Evolutionary conservation across 2,329 filamentous ascomycete species (phyloP).

Genomic region (Diaporthe sp.): DNA sequence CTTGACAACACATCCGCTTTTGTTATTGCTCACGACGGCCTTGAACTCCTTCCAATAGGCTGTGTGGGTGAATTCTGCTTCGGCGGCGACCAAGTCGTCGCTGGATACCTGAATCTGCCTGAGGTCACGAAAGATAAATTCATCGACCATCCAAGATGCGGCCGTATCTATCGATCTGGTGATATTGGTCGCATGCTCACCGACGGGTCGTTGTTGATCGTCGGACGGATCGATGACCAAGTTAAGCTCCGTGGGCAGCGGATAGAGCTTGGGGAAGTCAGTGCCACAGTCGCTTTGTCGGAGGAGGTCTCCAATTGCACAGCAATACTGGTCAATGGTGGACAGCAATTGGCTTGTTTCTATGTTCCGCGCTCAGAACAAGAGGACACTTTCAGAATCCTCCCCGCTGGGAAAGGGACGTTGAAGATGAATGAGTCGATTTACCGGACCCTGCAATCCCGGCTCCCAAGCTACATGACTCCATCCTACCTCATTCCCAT

Average conservation of each 20-base stretch:
- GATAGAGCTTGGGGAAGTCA: constrained; percentile 84
- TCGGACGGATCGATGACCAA: constrained; percentile 82
- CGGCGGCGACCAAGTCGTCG: constrained; percentile 83
- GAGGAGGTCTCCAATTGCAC: constrained; percentile 70
- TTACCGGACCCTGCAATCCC: constrained; percentile 65
- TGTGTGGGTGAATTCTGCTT: constrained; percentile 88
- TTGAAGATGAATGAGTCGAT: constrained; percentile 57
- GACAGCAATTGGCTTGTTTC: constrained; percentile 73
- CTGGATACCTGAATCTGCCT: constrained; percentile 78
- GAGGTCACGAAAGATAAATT: constrained; percentile 76
- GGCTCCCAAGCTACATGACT: constrained; percentile 82
- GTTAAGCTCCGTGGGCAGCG: constrained; percentile 85
- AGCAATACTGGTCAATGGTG: constrained; percentile 68
- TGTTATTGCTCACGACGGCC: constrained; percentile 62
- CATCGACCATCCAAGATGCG: constrained; percentile 75
- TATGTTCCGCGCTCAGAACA: constrained; percentile 64
- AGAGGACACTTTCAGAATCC: constrained; percentile 48
- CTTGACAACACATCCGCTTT: constrained; percentile 83
- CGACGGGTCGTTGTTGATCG: constrained; percentile 80
- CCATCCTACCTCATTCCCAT: constrained; percentile 81
- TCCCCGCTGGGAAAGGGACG: constrained; percentile 52
- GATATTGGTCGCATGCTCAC: constrained; percentile 84
- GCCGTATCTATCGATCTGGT: constrained; percentile 84
- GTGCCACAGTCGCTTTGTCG: constrained; percentile 68
- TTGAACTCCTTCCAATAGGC: constrained; percentile 74